Base-by-base conservation (phyloP, 352 stramenopile genomes). In the Phytopythium delawarense region DNA sequence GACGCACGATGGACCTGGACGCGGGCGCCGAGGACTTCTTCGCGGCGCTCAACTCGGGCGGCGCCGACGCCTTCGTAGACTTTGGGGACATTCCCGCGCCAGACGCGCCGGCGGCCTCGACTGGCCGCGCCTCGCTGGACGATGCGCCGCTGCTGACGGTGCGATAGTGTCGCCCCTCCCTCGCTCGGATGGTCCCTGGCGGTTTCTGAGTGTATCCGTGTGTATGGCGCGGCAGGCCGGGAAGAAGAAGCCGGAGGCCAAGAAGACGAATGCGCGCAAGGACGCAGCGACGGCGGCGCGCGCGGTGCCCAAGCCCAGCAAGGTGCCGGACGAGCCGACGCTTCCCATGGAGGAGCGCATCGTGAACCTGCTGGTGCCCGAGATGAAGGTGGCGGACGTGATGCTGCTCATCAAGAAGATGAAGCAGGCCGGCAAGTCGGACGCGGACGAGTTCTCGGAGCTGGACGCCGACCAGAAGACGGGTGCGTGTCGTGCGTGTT, bases 401-500 rank as follows among this genome's bases (percentile, higher is more conserved):
- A 92, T 96, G 79, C 71, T 89, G 65, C 70, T 96, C 42, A 94
- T 96, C 69, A 84, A 90, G 63, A 96, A 96, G 69, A 94, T 96
- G 87, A 92, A 90, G 49, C 84, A 96, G 61, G 79, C 87, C 2
- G 84, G 85, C 69, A 96, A 96, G 70, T 94, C 87, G 55, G 87
- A 96, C 62, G 84, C 87, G 11, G 87, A 96, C 61, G 87, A 94
- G 70, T 96, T 94, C 66, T 93, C 84, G 28, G 81, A 91, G 71
- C 67, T 92, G 4, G 87, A 96, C 58, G 78, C 84, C 9, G 87
- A 96, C 65, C 82, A 91, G 59, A 96, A 96, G 60, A 84, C 85
- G 69, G 85, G 84, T 92, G 65, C 53, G 62, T 62, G 30, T 3
- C 13, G 6, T 18, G 11, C 25, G 18, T 18, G 21, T 28, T 25